These are phyloP conservation scores for Alternaria sp. DNA, from an alignment of 2,329 filamentous ascomycete species.

Conservation along the genomic window DNA sequence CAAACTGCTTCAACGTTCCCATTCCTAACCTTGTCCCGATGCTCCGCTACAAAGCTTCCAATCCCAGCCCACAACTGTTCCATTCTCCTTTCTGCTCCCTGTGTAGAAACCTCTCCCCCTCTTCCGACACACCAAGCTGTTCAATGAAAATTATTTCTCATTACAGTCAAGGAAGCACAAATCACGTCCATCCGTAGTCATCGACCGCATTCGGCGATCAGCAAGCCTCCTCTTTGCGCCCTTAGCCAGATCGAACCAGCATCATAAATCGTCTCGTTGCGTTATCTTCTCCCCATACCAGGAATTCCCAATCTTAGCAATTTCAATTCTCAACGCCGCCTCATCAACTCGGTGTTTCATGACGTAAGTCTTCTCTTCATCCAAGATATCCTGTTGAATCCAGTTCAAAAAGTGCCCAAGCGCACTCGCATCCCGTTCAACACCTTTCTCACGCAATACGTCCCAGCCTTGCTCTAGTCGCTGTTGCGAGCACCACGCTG, in stretches of 20 bases:
- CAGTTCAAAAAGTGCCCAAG: constrained; percentile 36
- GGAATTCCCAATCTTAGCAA: constrained; percentile 32
- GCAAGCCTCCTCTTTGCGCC: too few species aligned
- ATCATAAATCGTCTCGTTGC: not conserved
- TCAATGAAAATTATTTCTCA: too few species aligned
- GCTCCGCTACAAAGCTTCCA: too few species aligned
- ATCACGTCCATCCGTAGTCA: too few species aligned
- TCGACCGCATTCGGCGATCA: too few species aligned
- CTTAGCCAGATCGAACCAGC: not conserved
- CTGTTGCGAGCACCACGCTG: constrained; percentile 32
- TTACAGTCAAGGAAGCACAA: too few species aligned
- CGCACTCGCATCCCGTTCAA: constrained; percentile 24
- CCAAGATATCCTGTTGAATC: constrained; percentile 35
- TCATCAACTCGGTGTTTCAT: constrained; percentile 28
- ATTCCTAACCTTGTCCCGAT: too few species aligned
- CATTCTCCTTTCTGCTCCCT: too few species aligned
- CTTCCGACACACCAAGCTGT: too few species aligned
- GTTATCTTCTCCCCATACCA: constrained; percentile 2
- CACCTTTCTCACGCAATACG: constrained; percentile 30
- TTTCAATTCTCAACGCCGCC: constrained; percentile 30
- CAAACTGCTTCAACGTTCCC: too few species aligned
- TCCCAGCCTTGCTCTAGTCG: constrained; percentile 42
- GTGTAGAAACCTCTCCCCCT: too few species aligned
- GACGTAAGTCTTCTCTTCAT: constrained; percentile 37
- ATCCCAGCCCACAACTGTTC: too few species aligned